Evolutionary conservation across 73 alveolate genomes (phyloP), one percentile per base, ranked within the genome.

Genomic region (Stentor roeselii): DNA sequence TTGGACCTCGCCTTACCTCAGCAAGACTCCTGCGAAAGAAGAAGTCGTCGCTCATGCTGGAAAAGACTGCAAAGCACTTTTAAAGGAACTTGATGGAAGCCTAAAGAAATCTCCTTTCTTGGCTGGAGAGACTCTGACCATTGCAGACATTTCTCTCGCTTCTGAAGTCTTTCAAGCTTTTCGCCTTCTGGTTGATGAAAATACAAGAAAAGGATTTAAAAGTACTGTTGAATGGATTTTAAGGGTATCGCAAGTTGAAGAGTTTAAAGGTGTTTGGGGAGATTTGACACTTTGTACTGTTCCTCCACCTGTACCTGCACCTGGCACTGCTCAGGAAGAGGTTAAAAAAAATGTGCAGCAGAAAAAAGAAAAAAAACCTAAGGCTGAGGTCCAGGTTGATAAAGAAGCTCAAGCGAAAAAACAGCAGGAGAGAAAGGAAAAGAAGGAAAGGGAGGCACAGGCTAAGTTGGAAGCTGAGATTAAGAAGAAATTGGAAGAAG

Each of bases 81-180:
- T 90, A 27, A 86, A 90, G 82, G 77, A 78, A 61, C 4, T 92
- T 58, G 87, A 92, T 40, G 39, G 60, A 27, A 84, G 83, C 75
- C 86, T 92, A 67, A 78, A 86, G 40, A 88, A 83, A 27, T 76
- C 60, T 59, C 75, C 61, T 21, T 88, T 41, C 84, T 82, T 92
- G 34, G 86, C 39, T 3, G 97, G 97, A 32, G 84, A 90, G 34
- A 60, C 78, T 11, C 30, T 92, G 0, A 89, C 95, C 32, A 60
- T 92, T 32, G 97, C 95, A 1, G 97, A 92, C 78, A 75, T 92
- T 39, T 27, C 82, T 36, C 36, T 90, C 27, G 91, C 89, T 36
- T 87, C 87, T 78, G 75, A 78, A 60, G 67, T 92, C 37, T 80
- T 86, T 37, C 78, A 75, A 15, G 86, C 93, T 38, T 90, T 92